Evolutionary conservation across 768 basidiomycete species (phyloP).

Genomic region (Xerocomellus chrysenteron): DNA sequence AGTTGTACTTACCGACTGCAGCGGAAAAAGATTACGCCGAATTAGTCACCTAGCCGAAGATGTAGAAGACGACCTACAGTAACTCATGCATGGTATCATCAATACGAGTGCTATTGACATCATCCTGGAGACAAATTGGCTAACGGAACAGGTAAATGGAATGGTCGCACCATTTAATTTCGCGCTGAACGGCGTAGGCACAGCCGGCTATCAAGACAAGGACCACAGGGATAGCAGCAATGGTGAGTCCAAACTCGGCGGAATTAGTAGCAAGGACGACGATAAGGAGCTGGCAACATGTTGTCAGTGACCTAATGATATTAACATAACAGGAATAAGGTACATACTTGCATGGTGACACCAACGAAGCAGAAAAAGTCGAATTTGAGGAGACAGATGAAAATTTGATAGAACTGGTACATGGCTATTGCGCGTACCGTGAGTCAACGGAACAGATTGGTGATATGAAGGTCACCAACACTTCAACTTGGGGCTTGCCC

Average conservation of each 20-base stretch:
- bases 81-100: conserved; percentile 75
- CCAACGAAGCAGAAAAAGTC: conserved; percentile 87
- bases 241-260: conserved; percentile 79
- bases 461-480: conserved; percentile 42
- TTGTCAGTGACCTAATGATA: background rate
- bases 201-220: conserved; percentile 63
- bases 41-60: conserved; percentile 2
- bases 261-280: conserved; percentile 62
- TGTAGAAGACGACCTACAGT: conserved; percentile 51
- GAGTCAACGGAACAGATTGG: background rate
- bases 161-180: conserved; percentile 67
- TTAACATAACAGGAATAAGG: background rate
- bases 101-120: conserved; percentile 70
- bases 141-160: background rate
- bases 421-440: conserved; percentile 51
- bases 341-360: conserved; percentile 79
- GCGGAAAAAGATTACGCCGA: background rate
- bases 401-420: conserved; percentile 86
- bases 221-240: conserved; percentile 81
- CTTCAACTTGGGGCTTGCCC: conserved; percentile 83
- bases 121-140: conserved; percentile 39
- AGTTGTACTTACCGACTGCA: conserved; percentile 29
- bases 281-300: conserved; percentile 65
- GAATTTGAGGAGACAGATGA: conserved; percentile 86
- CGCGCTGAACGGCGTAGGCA: conserved; percentile 70